Percentiles rank a stretch among this genome's conserved stretches.
Evolutionary conservation across 1,284 basidiomycete species (phyloP).

Genomic region (Boletus sp.): DNA sequence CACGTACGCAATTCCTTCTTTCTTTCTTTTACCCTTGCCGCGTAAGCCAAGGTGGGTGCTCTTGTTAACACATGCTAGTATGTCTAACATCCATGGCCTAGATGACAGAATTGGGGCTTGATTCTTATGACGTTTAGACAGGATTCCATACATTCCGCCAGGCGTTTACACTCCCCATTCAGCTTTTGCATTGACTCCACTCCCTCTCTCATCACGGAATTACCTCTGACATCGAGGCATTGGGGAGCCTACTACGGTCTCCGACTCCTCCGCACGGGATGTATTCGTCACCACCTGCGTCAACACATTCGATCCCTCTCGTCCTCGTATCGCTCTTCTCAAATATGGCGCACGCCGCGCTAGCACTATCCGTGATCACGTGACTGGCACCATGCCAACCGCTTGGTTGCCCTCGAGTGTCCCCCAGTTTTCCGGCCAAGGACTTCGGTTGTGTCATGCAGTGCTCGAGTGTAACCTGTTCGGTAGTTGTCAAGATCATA

Average conservation of each 20-base stretch:
- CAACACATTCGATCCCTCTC: background rate
- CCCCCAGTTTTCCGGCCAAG: background rate
- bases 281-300: background rate
- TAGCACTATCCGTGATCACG: background rate
- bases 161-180: background rate
- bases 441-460: background rate
- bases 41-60: constrained; percentile 4
- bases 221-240: background rate
- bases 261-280: background rate
- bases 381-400: background rate
- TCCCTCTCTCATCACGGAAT: constrained; percentile 18
- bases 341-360: background rate
- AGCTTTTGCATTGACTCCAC: background rate
- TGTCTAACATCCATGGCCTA: background rate
- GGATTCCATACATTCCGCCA: background rate
- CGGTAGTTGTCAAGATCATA: background rate
- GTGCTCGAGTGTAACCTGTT: background rate
- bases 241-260: background rate
- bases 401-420: background rate
- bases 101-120: background rate
- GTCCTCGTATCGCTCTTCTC: background rate
- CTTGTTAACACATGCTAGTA: background rate
- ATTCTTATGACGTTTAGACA: background rate
- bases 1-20: constrained; percentile 7
- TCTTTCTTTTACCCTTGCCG: background rate